Evolutionary conservation across 345 rosid species (phyloP), one percentile per base, ranked within the genome.

Genomic region (Hypericum perforatum): DNA sequence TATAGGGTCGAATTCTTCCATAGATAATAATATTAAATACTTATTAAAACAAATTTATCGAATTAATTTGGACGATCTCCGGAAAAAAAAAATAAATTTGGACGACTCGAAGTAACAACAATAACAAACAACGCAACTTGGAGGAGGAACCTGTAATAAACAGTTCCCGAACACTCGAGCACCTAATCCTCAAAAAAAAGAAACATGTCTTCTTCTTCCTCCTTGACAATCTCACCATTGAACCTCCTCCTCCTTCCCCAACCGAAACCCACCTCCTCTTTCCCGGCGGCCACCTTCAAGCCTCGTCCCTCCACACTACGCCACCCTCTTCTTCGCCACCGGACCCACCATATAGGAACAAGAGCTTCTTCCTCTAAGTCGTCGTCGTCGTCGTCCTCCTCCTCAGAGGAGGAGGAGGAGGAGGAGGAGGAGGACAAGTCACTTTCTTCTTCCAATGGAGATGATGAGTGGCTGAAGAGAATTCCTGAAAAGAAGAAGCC

Each of bases 401-500:
- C 32, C 32, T 22, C 32, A 22, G 32, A 22, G 32, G 32, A 1
- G 4, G 84, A 82, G 65, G 74, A 79, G 16, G 90, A 74, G 51
- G 84, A 82, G 44, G 73, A 65, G 63, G 53, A 64, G 3, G 67
- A 82, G 44, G 73, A 65, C 62, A 54, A 64, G 3, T 67, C 86
- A 7, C 59, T 78, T 10, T 8, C 29, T 0, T 43, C 73, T 12
- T 16, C 15, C 16, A 89, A 46, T 8, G 50, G 22, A 9, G 50
- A 78, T 14, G 95, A 85, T 57, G 94, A 87, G 56, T 85, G 95
- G 98, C 80, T 88, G 11, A 72, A 74, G 68, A 77, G 65, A 62
- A 86, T 83, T 44, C 88, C 90, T 38, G 96, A 87, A 15, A 85
- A 81, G 80, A 75, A 63, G 58, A 87, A 74, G 79, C 92, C 96